Evolutionary conservation across 2,329 filamentous ascomycete genomes (phyloP).

Genomic region (Ophiocordyceps unilateralis): DNA sequence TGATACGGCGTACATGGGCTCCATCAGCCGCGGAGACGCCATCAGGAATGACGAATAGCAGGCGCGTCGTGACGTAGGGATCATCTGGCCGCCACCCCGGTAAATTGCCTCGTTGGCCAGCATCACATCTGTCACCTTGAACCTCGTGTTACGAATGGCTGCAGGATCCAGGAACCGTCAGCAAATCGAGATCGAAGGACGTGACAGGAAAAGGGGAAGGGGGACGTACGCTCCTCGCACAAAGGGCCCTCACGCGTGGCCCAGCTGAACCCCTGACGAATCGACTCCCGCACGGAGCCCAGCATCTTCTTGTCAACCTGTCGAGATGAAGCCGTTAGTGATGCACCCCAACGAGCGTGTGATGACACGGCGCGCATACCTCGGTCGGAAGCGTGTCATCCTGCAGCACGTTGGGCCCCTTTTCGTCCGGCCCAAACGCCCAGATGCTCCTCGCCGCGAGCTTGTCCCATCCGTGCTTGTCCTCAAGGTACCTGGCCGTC

Average conservation of each 20-base stretch:
- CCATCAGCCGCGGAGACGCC: constrained; percentile 92
- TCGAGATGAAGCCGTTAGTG: not conserved
- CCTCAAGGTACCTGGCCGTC: constrained; percentile 92
- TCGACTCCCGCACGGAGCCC: constrained; percentile 73
- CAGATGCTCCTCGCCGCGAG: constrained; percentile 89
- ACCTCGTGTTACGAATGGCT: constrained; percentile 96
- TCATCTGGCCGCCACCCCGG: constrained; percentile 90
- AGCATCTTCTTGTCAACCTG: constrained; percentile 84
- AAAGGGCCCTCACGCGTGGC: constrained; percentile 86
- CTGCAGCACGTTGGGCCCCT: constrained; percentile 86
- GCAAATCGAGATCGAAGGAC: not conserved
- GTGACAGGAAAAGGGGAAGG: not conserved
- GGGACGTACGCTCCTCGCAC: constrained; percentile 76
- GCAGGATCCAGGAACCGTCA: constrained; percentile 2
- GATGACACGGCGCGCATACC: constrained; percentile 21
- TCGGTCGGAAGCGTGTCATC: constrained; percentile 91
- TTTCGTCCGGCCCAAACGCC: constrained; percentile 95
- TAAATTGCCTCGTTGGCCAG: constrained; percentile 84
- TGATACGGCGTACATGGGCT: constrained; percentile 81
- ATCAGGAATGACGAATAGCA: constrained; percentile 96
- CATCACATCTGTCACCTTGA: constrained; percentile 82
- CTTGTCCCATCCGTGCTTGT: constrained; percentile 93
- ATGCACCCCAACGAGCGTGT: not conserved
- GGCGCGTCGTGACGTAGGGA: constrained; percentile 79
- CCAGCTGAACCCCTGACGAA: constrained; percentile 95